These are phyloP conservation scores for Hymenoscyphus occultus DNA, from an alignment of 2,329 filamentous ascomycete species.

Conservation along the genomic window DNA sequence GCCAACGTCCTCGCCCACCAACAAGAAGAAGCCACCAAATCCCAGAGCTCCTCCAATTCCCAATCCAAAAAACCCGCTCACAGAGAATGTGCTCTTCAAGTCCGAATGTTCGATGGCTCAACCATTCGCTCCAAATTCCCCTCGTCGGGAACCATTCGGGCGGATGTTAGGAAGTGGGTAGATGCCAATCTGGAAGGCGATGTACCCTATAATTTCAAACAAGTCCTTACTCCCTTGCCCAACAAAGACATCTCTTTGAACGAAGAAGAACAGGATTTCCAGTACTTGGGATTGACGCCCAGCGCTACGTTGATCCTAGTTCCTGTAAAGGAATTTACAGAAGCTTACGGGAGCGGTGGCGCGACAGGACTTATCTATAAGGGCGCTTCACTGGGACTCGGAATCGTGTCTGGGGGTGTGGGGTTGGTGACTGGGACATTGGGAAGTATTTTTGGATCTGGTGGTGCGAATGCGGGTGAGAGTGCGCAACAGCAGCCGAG, in stretches of 20 bases:
- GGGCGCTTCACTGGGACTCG: conserved; percentile 40
- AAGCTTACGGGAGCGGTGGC: conserved; percentile 49
- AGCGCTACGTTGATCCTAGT: conserved; percentile 81
- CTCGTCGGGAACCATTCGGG: conserved; percentile 57
- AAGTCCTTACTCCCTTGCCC: conserved; percentile 75
- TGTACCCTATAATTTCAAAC: conserved; percentile 76
- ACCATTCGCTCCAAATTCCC: conserved; percentile 73
- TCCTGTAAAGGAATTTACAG: conserved; percentile 60
- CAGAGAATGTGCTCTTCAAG: conserved; percentile 61
- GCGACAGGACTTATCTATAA: conserved; percentile 35
- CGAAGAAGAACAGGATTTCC: conserved; percentile 69
- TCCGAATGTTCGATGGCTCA: conserved; percentile 80
- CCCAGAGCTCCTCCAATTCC: not conserved
- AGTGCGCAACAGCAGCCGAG: not conserved
- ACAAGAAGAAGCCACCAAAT: conserved; percentile 16
- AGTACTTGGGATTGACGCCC: conserved; percentile 70
- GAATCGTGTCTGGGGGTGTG: conserved; percentile 40
- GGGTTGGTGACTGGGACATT: conserved; percentile 42
- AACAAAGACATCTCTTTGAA: conserved; percentile 70
- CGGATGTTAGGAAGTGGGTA: conserved; percentile 74
- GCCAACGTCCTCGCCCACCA: conserved; percentile 28
- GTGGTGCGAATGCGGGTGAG: conserved; percentile 22
- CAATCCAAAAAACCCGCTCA: conserved; percentile 14
- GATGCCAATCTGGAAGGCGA: conserved; percentile 59
- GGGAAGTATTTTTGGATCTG: conserved; percentile 44